Evolutionary conservation across 257 asterid genomes (phyloP), one percentile per base, ranked within the genome.

Genomic region (Euphrasia confusa): DNA sequence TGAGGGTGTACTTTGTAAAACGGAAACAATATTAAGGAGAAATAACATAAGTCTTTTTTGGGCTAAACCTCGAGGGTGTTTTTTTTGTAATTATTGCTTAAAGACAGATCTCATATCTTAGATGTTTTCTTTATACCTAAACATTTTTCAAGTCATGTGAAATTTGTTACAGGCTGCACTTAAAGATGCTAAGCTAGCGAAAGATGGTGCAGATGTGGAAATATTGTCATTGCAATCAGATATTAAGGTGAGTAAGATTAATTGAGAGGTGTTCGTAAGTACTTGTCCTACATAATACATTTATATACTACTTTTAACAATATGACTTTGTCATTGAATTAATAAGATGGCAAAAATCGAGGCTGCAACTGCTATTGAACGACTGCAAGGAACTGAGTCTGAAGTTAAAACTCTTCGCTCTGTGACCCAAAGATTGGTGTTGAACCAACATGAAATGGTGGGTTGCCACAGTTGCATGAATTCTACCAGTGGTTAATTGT

Each of bases 401-500:
- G 99, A 92, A 75, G 94, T 86, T 64, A 83, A 79, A 77, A 77
- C 89, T 65, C 85, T 92, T 64, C 92, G 80, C 61, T 83, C 90
- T 27, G 84, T 92, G 97, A 92, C 99, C 13, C 99, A 87, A 67
- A 86, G 99, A 81, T 81, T 92, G 97, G 82, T 92, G 73, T 74
- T 92, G 75, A 89, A 87, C 65, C 95, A 81, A 67, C 80, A 84
- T 73, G 97, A 92, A 80, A 92, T 92, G 99, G 99, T 92, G 60
- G 11, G 81, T 62, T 32, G 68, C 63, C 67, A 48, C 50, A 59
- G 15, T 48, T 72, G 32, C 54, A 45, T 68, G 61, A 49, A 60
- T 64, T 40, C 49, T 60, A 42, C 52, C 47, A 63, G 27, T 12
- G 8, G 33, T 27, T 26, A 48, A 45, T 37, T 53, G 37, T 73